Conservation (phyloP, 768 basidiomycete genomes). For the Sarcodon aspratus region DNA sequence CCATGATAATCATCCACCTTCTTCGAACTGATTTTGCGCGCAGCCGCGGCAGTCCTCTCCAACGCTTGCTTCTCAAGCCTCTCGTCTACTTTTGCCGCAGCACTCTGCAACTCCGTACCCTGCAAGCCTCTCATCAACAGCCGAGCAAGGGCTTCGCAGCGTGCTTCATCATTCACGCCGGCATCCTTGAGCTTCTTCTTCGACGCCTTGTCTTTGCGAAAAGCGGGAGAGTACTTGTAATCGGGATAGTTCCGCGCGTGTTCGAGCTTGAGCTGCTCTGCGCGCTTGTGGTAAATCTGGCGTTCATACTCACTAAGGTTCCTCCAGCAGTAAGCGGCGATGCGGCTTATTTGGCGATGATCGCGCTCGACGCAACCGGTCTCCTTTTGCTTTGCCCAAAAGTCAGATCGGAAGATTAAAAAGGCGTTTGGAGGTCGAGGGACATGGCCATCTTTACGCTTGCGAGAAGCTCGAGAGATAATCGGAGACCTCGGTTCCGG, state of each 20-base stretch:
- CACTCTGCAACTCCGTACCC: constrained; percentile 15
- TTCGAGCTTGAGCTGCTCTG: constrained; percentile 31
- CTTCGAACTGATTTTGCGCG: background rate
- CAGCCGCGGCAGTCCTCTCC: constrained; percentile 2
- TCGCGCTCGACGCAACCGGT: constrained; percentile 41
- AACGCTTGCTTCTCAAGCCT: constrained; percentile 10
- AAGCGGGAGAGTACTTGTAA: constrained; percentile 51
- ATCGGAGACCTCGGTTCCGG: background rate
- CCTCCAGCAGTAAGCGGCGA: constrained; percentile 64
- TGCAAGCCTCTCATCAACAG: constrained; percentile 22
- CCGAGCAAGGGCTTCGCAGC: constrained; percentile 25
- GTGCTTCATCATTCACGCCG: constrained; percentile 22
- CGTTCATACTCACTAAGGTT: constrained; percentile 35
- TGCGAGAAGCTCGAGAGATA: constrained; percentile 14
- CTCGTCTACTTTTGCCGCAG: background rate
- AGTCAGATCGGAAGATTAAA: constrained; percentile 68
- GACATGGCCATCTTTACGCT: constrained; percentile 37
- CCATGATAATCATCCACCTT: constrained; percentile 3
- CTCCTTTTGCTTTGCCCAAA: constrained; percentile 40
- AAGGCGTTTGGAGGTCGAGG: constrained; percentile 80
- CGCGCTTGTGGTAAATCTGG: constrained; percentile 32
- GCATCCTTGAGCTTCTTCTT: constrained; percentile 25
- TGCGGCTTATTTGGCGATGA: constrained; percentile 63
- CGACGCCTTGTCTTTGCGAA: constrained; percentile 17
- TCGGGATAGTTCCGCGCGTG: constrained; percentile 44